Percentiles rank a stretch among this genome's conserved stretches.
Evolutionary conservation across 2,329 filamentous ascomycete genomes (phyloP).

Genomic region (Botrytis sinoallii): DNA sequence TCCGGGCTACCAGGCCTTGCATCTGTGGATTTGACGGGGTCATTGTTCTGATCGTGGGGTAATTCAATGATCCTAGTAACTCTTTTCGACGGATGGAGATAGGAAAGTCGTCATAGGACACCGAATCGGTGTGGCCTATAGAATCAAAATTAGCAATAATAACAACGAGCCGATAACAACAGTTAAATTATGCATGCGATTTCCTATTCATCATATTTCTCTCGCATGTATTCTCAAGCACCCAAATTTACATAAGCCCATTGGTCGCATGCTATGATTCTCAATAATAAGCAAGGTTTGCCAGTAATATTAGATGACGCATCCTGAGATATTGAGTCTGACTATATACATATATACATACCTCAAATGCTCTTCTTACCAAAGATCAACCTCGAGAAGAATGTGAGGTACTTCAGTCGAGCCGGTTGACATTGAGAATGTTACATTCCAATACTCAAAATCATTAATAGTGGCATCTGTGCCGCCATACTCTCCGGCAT

Average conservation of each 20-base stretch:
- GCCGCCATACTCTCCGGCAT: neutral
- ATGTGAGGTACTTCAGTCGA: neutral
- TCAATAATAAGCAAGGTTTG: neutral
- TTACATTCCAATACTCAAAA: constrained; percentile 13
- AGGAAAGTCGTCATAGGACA: neutral
- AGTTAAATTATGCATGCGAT: neutral
- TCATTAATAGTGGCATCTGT: constrained; percentile 6
- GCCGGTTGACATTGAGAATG: neutral
- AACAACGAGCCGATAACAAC: neutral
- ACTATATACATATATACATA: neutral
- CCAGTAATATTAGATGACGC: neutral
- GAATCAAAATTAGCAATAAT: neutral
- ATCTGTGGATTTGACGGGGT: neutral
- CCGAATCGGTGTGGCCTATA: neutral
- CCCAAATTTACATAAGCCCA: neutral
- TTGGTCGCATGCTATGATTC: neutral
- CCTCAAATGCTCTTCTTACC: neutral
- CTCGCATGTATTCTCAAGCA: neutral
- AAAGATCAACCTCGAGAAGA: neutral
- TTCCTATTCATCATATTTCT: neutral
- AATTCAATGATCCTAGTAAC: neutral
- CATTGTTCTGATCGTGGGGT: neutral
- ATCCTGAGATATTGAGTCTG: neutral
- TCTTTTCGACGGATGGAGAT: neutral
- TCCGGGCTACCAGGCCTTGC: fast-evolving